phyloP scores from a whole-genome alignment of 441 rosid species.

The Bocquillonia castaneifolia region DNA sequence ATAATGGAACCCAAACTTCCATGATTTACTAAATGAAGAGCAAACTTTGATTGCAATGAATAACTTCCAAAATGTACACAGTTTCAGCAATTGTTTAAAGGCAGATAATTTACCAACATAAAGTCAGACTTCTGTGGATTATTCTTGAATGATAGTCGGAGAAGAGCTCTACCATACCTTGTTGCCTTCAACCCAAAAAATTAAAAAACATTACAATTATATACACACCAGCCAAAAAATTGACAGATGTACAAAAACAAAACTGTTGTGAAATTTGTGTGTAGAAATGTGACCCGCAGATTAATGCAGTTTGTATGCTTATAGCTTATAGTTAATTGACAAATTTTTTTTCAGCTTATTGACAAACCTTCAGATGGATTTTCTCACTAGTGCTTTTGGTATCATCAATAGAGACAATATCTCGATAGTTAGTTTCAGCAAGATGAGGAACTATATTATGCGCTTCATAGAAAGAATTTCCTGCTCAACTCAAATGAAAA shows the following conservation, averaged over 20 bases:
- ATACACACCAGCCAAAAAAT: constrained; percentile 13
- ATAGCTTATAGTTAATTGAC: constrained; percentile 2
- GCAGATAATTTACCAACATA: constrained; percentile 52
- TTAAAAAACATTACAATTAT: constrained; percentile 19
- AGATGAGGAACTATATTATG: constrained; percentile 44
- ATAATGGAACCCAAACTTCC: constrained; percentile 3
- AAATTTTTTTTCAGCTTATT: constrained; percentile 8
- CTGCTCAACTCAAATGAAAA: constrained; percentile 38
- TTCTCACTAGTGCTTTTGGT: constrained; percentile 35
- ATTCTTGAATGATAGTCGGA: constrained; percentile 55
- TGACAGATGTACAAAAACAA: constrained; percentile 12
- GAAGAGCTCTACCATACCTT: constrained; percentile 73
- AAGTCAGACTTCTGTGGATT: constrained; percentile 65
- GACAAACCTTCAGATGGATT: constrained; percentile 68
- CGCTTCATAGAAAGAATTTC: constrained; percentile 77
- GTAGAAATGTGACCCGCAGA: not conserved
- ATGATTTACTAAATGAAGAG: not conserved
- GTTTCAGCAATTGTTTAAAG: constrained; percentile 9
- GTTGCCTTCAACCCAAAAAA: constrained; percentile 62
- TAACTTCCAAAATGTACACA: not conserved
- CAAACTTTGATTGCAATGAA: not conserved
- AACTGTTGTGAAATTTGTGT: constrained; percentile 6
- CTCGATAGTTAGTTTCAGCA: constrained; percentile 66
- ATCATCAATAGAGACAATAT: constrained; percentile 51
- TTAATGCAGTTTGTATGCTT: constrained; percentile 3